Conservation (phyloP, 73 alveolate species). For the Symbiodinium natans region DNA sequence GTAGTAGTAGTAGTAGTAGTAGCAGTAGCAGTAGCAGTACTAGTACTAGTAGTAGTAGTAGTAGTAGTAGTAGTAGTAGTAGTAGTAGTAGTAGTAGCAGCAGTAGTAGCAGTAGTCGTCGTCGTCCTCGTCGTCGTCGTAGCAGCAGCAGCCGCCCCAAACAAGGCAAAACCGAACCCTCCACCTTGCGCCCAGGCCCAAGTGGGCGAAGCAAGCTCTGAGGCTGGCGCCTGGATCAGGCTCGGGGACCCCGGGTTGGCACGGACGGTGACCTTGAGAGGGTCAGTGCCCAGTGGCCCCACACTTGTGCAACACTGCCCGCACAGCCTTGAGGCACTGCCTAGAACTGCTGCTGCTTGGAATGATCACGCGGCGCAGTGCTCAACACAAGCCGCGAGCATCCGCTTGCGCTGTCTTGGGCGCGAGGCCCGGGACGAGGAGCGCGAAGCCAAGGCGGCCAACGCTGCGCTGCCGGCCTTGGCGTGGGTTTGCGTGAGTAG, state of each 20-base stretch:
- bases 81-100: neutral
- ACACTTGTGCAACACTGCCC: neutral
- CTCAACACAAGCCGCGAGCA: neutral
- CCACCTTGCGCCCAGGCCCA: neutral
- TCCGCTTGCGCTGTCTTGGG: neutral
- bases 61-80: neutral
- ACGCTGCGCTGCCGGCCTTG: constrained; percentile 46
- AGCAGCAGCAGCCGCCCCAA: neutral
- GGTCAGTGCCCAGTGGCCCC: neutral
- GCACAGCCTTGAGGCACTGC: neutral
- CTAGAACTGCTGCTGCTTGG: neutral
- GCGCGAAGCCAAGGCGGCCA: constrained; percentile 50
- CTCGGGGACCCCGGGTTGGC: constrained; percentile 65
- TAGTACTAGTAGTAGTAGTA: neutral
- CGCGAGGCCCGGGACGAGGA: constrained; percentile 34
- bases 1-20: neutral
- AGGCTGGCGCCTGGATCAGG: constrained; percentile 28
- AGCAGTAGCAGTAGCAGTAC: neutral
- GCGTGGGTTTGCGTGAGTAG: neutral
- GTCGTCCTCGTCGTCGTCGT: too few species aligned
- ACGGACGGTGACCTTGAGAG: constrained; percentile 15
- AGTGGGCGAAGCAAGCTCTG: neutral
- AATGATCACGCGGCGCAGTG: neutral
- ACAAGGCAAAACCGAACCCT: neutral
- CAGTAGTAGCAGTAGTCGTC: too few species aligned